Conservation (phyloP, 106 monocot genomes). For the Dendrobium huoshanense region DNA sequence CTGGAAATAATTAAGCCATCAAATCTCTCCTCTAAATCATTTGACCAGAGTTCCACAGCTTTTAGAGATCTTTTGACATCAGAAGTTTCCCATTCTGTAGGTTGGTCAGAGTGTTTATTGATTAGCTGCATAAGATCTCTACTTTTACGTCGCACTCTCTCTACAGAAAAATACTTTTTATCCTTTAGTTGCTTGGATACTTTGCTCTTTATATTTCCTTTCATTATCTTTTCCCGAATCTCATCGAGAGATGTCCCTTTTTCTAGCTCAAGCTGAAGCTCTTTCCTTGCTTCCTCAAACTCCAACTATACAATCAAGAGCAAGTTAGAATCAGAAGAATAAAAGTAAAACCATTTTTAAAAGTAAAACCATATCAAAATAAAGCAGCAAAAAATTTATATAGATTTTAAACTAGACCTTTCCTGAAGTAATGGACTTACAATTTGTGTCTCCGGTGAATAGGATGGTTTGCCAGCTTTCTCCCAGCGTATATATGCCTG, state of each 20-base stretch:
- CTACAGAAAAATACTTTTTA: conserved; percentile 49
- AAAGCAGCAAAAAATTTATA: neutral
- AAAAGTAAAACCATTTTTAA: neutral
- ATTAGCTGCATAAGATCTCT: conserved; percentile 63
- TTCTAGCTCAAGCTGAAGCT: conserved; percentile 57
- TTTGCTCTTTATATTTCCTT: conserved; percentile 60
- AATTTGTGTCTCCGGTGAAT: conserved; percentile 59
- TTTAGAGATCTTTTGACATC: conserved; percentile 19
- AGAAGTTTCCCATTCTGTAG: conserved; percentile 21
- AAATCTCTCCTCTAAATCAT: conserved; percentile 42
- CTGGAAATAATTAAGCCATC: conserved; percentile 43
- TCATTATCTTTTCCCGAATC: conserved; percentile 43
- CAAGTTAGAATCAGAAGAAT: neutral
- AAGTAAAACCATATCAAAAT: neutral
- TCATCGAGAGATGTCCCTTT: conserved; percentile 58
- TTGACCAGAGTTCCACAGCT: conserved; percentile 41
- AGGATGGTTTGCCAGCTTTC: conserved; percentile 68
- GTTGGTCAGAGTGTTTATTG: conserved; percentile 32
- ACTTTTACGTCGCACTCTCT: conserved; percentile 67
- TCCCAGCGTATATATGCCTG: conserved; percentile 72
- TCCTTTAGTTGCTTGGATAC: conserved; percentile 53
- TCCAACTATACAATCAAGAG: conserved; percentile 46
- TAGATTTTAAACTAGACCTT: neutral
- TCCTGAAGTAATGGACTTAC: conserved; percentile 16
- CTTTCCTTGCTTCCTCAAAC: conserved; percentile 86